phyloP scores from a whole-genome alignment of 2,329 filamentous ascomycete species.

The Ophiocordyceps polyrhachis-furcata region DNA sequence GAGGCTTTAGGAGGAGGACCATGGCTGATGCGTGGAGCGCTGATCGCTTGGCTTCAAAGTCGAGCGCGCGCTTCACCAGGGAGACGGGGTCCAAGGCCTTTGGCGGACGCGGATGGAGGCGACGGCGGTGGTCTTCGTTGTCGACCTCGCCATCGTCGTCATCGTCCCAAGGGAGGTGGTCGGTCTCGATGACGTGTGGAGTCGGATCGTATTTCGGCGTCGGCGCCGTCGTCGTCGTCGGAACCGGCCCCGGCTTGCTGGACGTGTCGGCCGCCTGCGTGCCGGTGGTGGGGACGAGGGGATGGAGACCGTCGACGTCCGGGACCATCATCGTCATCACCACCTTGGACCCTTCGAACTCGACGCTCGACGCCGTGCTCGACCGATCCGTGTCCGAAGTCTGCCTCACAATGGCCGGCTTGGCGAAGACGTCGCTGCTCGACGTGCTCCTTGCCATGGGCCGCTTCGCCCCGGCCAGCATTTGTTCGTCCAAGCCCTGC shows the following conservation, averaged over 20 bases:
- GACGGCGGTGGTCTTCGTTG: conserved; percentile 25
- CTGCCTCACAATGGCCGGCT: conserved; percentile 11
- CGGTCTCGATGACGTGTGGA: conserved; percentile 31
- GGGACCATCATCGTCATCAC: not conserved
- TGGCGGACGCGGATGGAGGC: conserved; percentile 18
- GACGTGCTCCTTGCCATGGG: conserved; percentile 4
- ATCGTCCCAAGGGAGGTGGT: conserved; percentile 39
- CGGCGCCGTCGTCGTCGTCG: conserved; percentile 6
- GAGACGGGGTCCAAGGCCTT: conserved; percentile 33
- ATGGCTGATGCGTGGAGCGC: conserved; percentile 42
- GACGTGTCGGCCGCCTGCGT: not conserved
- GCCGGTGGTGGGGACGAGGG: conserved; percentile 11
- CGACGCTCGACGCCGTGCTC: conserved; percentile 14
- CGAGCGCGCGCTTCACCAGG: conserved; percentile 32
- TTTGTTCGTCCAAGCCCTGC: not conserved
- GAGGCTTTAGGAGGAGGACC: conserved; percentile 37
- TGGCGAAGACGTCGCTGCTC: conserved; percentile 7
- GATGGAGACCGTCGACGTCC: conserved; percentile 3
- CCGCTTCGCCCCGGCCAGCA: conserved; percentile 12
- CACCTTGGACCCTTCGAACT: conserved; percentile 19
- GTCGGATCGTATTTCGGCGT: conserved; percentile 19
- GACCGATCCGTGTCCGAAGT: conserved; percentile 9
- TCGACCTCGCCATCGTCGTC: conserved; percentile 14
- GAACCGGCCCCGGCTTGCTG: not conserved
- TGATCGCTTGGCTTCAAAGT: conserved; percentile 36